Evolutionary conservation across 106 monocot genomes (phyloP), one percentile per base, ranked within the genome.

Genomic region (Acorus calamus): DNA sequence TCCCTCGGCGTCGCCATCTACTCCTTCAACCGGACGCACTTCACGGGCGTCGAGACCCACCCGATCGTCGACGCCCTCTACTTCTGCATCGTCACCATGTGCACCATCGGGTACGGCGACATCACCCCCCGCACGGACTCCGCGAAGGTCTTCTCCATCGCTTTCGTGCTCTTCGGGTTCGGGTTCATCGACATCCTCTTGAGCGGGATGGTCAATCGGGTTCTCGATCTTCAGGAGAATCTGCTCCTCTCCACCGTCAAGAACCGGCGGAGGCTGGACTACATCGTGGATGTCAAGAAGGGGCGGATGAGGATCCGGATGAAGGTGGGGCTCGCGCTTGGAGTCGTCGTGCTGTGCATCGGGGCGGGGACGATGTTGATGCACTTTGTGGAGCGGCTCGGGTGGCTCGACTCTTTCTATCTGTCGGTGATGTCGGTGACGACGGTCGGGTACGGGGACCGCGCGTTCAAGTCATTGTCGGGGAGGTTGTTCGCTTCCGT

Each of bases 11-110:
- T 90, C 51, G 13, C 63, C 28, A 50, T 86, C 61, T 94, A 80
- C 78, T 70, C 79, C 14, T 44, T 78, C 28, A 69, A 67, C 48
- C 76, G 76, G 8, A 51, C 63, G 28, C 75, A 79, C 52, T 92
- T 92, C 74, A 7, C 54, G 8, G 64, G 64, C 5, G 14, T n/a
- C 9, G 59, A 78, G 14, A 87, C 92, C 50, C 81, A 87, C 74
- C 87, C 92, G 3, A 61, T 92, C 42, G 81, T 82, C 55, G 92
- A 92, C 67, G 87, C 87, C 44, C 72, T 92, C 48, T 92, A 92
- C 75, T 92, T 92, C 81, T 92, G 88, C 58, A 88, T 93, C 48
- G 93, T 93, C 42, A 89, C 93, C 58, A 88, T 89, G 88, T 93
- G 88, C 69, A 93, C 93, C 46, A 93, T 93, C 56, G 93, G 93